Evolutionary conservation across 192 early-diverging fungal genomes (phyloP).

Genomic region (Coemansia sp.): DNA sequence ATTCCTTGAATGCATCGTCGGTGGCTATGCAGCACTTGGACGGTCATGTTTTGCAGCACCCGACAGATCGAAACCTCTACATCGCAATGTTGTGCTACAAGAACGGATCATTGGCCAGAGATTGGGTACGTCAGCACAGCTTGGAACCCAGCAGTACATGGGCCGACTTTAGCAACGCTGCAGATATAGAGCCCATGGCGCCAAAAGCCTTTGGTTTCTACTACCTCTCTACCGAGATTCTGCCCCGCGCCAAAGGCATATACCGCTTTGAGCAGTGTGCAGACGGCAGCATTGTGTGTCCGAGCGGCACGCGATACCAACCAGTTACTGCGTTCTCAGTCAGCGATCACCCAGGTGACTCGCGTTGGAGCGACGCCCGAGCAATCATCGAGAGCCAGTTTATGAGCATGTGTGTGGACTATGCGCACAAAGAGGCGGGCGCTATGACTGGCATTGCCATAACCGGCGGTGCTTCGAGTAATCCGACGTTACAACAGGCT

Average conservation of each 20-base stretch:
- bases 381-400: conserved; percentile 74
- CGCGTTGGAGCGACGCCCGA: conserved; percentile 50
- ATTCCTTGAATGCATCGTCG: background rate
- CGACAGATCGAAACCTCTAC: conserved; percentile 57
- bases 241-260: conserved; percentile 68
- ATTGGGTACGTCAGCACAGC: conserved; percentile 61
- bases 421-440: conserved; percentile 19
- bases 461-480: conserved; percentile 73
- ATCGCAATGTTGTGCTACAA: conserved; percentile 83
- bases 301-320: conserved; percentile 32
- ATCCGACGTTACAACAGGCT: conserved; percentile 58
- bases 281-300: conserved; percentile 27
- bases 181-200: conserved; percentile 21
- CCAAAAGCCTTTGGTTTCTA: conserved; percentile 64
- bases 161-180: conserved; percentile 57
- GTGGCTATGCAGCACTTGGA: conserved; percentile 23
- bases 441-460: conserved; percentile 55
- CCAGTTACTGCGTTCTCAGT: conserved; percentile 19
- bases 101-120: conserved; percentile 81
- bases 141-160: conserved; percentile 57
- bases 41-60: conserved; percentile 66
- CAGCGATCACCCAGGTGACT: background rate
- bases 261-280: conserved; percentile 55
- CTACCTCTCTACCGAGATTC: conserved; percentile 71
- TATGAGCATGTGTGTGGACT: conserved; percentile 66